Conservation (phyloP, 805 yeast species). For the Candida koratica region DNA sequence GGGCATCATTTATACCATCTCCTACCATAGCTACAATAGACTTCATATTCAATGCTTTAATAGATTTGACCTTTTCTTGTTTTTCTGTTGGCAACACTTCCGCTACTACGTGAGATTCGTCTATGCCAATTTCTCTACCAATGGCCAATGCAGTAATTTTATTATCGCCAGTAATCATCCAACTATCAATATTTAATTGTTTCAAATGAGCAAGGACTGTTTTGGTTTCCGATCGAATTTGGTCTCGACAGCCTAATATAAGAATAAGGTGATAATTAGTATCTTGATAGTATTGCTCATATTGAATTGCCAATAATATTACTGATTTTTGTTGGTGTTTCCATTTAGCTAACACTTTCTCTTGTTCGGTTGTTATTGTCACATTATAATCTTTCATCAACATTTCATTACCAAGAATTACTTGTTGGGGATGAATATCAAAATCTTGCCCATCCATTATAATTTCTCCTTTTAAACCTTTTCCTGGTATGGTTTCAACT, state of each 20-base stretch:
- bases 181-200: constrained; percentile 50
- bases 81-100: constrained; percentile 74
- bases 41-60: constrained; percentile 37
- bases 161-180: constrained; percentile 81
- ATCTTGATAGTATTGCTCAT: constrained; percentile 24
- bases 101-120: constrained; percentile 49
- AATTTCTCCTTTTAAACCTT: constrained; percentile 51
- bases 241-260: constrained; percentile 59
- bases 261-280: constrained; percentile 37
- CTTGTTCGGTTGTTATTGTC: constrained; percentile 29
- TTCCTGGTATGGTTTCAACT: constrained; percentile 55
- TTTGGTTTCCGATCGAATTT: constrained; percentile 54
- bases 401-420: constrained; percentile 57
- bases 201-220: constrained; percentile 40
- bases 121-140: constrained; percentile 59
- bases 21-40: constrained; percentile 71
- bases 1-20: constrained; percentile 82
- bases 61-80: constrained; percentile 53
- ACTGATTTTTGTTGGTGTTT: constrained; percentile 62
- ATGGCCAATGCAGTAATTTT: constrained; percentile 62
- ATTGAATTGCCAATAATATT: constrained; percentile 47
- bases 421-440: constrained; percentile 29
- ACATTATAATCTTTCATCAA: constrained; percentile 49
- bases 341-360: constrained; percentile 46
- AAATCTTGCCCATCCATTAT: constrained; percentile 15